Evolutionary conservation across 2,329 filamentous ascomycete species (phyloP).

Genomic region (Aphanoascus verrucosus): DNA sequence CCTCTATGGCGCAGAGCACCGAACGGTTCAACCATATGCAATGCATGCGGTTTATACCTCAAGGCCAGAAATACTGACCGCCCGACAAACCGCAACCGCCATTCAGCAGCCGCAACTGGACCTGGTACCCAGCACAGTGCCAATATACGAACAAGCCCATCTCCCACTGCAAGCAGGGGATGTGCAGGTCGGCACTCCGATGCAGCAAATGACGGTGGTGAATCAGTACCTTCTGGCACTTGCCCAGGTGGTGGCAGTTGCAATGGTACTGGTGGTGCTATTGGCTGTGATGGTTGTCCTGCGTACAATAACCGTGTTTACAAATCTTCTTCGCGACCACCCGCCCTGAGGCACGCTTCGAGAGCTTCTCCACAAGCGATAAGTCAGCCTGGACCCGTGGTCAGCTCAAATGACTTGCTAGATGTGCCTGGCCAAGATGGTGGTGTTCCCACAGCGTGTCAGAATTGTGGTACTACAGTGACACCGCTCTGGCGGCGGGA

Average conservation of each 20-base stretch:
- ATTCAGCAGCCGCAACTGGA: constrained; percentile 35
- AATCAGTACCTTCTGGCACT: constrained; percentile 51
- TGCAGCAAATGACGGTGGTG: constrained; percentile 23
- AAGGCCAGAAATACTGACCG: constrained; percentile 87
- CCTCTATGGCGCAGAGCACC: constrained; percentile 91
- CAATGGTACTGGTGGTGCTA: constrained; percentile 90
- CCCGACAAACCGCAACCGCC: constrained; percentile 80
- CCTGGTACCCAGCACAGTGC: constrained; percentile 18
- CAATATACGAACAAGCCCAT: constrained; percentile 12
- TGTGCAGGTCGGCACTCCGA: constrained; percentile 21
- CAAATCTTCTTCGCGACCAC: constrained; percentile 57
- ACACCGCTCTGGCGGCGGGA: constrained; percentile 93
- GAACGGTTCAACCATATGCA: constrained; percentile 89
- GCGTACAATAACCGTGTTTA: constrained; percentile 95
- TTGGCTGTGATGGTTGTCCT: constrained; percentile 89
- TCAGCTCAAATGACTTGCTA: constrained; percentile 17
- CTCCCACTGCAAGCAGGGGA: constrained; percentile 28
- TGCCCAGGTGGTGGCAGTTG: constrained; percentile 91
- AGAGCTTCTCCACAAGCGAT: constrained; percentile 26
- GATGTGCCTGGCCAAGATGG: constrained; percentile 22
- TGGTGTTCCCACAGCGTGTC: constrained; percentile 71
- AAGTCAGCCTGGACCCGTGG: constrained; percentile 17
- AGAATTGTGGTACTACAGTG: constrained; percentile 94
- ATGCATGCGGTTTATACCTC: constrained; percentile 88
- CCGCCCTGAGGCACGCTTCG: constrained; percentile 22